Conservation (phyloP, 2,329 filamentous ascomycete genomes). For the Sporothrix euskadiensis region DNA sequence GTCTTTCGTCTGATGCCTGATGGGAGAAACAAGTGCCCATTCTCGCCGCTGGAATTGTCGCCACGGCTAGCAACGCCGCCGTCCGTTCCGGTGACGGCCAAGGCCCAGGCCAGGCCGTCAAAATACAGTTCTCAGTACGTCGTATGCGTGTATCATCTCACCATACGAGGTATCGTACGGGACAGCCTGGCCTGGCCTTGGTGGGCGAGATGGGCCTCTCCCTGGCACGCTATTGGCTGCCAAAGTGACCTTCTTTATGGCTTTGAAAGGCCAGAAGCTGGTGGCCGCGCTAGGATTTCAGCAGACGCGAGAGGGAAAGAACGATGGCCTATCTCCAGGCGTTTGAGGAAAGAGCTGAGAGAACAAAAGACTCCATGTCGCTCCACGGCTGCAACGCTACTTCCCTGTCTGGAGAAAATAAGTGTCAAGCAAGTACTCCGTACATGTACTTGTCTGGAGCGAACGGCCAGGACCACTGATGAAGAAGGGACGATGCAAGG, state of each 20-base stretch:
- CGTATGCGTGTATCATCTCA: too few species aligned
- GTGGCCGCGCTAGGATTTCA: background rate
- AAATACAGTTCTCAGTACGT: background rate
- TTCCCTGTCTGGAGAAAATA: slow-evolving; percentile 8
- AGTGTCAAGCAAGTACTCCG: background rate
- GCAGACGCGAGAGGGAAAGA: slow-evolving; percentile 2
- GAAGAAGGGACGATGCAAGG: slow-evolving; percentile 15
- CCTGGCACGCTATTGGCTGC: background rate
- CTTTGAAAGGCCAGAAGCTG: background rate
- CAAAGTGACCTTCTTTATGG: background rate
- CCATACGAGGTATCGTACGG: background rate
- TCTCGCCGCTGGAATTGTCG: slow-evolving; percentile 14
- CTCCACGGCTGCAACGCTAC: slow-evolving; percentile 16
- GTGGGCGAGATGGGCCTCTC: slow-evolving; percentile 3
- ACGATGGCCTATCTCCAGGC: background rate
- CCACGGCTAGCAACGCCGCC: slow-evolving; percentile 11
- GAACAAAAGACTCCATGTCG: background rate
- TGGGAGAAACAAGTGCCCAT: background rate
- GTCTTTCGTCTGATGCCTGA: background rate
- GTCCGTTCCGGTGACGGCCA: slow-evolving; percentile 12
- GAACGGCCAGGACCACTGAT: background rate
- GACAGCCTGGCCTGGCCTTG: background rate
- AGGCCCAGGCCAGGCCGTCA: background rate
- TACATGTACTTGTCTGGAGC: slow-evolving; percentile 1
- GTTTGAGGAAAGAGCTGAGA: background rate